Evolutionary conservation across 2,329 filamentous ascomycete genomes (phyloP).

Genomic region (Colletotrichum lindemuthianum): DNA sequence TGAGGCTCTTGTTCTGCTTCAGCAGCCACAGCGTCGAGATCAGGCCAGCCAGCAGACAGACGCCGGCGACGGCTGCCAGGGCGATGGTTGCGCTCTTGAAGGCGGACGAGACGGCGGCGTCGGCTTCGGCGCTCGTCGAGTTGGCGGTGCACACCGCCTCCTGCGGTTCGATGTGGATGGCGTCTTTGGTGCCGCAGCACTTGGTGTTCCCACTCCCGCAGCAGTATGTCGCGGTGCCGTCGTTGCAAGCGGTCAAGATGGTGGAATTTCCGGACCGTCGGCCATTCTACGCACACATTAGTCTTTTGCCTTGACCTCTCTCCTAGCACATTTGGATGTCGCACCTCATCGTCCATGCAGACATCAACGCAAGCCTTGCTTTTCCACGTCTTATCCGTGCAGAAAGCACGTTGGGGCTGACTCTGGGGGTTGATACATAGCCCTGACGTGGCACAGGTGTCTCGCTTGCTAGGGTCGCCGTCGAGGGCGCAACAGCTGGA

Average conservation of each 20-base stretch:
- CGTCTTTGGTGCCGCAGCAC: constrained; percentile 42
- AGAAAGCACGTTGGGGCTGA: constrained; percentile 42
- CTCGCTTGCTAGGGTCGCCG: constrained; percentile 38
- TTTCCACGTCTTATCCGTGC: constrained; percentile 45
- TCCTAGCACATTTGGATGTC: no score
- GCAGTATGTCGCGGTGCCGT: constrained; percentile 45
- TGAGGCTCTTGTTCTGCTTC: constrained; percentile 38
- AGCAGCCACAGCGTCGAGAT: constrained; percentile 37
- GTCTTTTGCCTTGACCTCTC: no score
- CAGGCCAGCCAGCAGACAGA: constrained; percentile 34
- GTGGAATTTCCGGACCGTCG: constrained; percentile 3
- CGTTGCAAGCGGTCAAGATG: constrained; percentile 30
- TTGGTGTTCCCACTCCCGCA: constrained; percentile 43
- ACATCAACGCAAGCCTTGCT: constrained; percentile 44
- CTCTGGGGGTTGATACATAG: constrained; percentile 41
- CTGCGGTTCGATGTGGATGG: constrained; percentile 39
- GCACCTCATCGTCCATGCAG: constrained; percentile 39
- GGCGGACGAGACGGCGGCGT: background rate
- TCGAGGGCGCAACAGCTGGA: constrained; percentile 45
- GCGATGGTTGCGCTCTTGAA: constrained; percentile 42
- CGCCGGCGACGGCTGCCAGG: constrained; percentile 39
- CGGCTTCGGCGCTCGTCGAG: constrained; percentile 20
- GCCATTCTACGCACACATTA: no score
- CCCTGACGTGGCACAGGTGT: constrained; percentile 43
- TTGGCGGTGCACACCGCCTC: constrained; percentile 36